Base-by-base conservation (phyloP, 2,329 filamentous ascomycete genomes). In the Colletotrichum viniferum region DNA sequence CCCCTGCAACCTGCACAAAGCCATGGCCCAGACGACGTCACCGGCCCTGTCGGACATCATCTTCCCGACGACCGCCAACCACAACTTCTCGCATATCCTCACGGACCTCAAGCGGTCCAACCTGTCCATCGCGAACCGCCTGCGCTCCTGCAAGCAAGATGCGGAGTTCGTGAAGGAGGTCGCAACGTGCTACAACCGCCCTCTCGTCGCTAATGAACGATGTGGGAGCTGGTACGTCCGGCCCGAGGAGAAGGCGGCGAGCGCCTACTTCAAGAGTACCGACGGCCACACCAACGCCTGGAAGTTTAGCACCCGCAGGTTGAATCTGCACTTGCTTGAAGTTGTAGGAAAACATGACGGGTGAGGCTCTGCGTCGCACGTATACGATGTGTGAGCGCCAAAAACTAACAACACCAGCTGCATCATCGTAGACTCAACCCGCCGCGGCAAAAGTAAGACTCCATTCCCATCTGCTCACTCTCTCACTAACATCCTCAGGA, bases 261-360 rank as follows among this genome's bases (percentile, higher is more conserved):
- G 94, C 78, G 95, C 94, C 36, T 99, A 98, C 85, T 99, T 98
- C 86, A 99, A 99, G 88, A 98, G 95, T 85, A 99, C 97, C 3
- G 97, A 99, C 85, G 97, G 97, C 1, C 97, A 99, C 83, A 92
- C 93, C 68, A 93, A 95, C 10, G 93, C 97, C 81, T 99, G 97
- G 97, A 91, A 93, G 76, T 98, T 98, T 82, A 98, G 95, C 84
- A 90, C 93, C 26, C 88, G 97, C 77, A 89, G 97, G 78, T 85
- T 98, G 80, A 99, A 99, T 82, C 82, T 98, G 79, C 94, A 98
- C 78, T 82, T 98, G 18, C 83, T 98, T 65, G 89, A 92, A 38
- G 80, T 96, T 55, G 89, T 96, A 70, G 92, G 90, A 76, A 81
- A 86, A 71, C 82, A 91, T 83, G 92, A 94, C 79, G 96, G 96